Evolutionary conservation across 345 rosid genomes (phyloP).

Genomic region (Camelina laxa): DNA sequence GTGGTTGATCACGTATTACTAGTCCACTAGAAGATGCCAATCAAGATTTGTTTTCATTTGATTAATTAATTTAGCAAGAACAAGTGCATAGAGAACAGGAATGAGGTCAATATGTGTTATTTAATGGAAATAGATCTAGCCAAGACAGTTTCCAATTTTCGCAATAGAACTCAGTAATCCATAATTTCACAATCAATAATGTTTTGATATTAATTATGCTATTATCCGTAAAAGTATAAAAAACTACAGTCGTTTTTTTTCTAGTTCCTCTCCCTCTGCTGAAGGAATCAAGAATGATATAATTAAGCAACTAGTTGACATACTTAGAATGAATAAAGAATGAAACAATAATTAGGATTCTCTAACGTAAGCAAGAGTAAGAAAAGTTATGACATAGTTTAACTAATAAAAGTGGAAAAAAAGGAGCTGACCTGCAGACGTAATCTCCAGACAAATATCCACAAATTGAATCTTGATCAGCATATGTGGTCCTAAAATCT

Average conservation of each 20-base stretch:
- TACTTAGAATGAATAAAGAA: constrained; percentile 38
- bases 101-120: not conserved
- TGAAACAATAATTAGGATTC: constrained; percentile 38
- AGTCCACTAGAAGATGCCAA: constrained; percentile 28
- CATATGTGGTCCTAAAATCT: constrained; percentile 43
- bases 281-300: constrained; percentile 36
- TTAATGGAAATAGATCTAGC: constrained; percentile 11
- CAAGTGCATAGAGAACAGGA: not conserved
- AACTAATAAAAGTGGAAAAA: constrained; percentile 30
- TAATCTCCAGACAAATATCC: constrained; percentile 42
- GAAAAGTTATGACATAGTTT: constrained; percentile 43
- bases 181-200: not conserved
- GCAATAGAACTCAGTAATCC: not conserved
- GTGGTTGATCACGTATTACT: constrained; percentile 16
- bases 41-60: constrained; percentile 15
- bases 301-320: constrained; percentile 42
- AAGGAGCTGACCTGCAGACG: constrained; percentile 45
- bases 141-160: not conserved
- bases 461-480: constrained; percentile 39
- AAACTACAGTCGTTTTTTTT: not conserved
- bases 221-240: constrained; percentile 2
- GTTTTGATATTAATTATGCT: constrained; percentile 4
- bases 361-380: constrained; percentile 44
- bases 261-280: constrained; percentile 14
- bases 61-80: constrained; percentile 19